Conservation (phyloP, 768 basidiomycete genomes). For the Podaxis pistillaris region DNA sequence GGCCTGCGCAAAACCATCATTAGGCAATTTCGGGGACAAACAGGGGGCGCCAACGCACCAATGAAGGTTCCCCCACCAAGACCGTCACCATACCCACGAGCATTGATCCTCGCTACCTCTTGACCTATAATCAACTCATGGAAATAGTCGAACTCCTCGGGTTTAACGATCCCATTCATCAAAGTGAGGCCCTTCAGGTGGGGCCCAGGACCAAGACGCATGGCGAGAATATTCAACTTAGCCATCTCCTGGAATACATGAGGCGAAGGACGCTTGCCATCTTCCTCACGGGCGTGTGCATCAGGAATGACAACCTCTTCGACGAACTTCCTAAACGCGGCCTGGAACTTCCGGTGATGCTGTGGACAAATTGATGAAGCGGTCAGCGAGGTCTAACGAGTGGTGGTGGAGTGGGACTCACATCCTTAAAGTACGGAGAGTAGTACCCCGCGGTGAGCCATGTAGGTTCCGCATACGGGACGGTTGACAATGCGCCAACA, state of each 20-base stretch:
- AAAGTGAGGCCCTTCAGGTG: constrained; percentile 77
- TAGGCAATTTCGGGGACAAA: not conserved
- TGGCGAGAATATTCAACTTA: constrained; percentile 43
- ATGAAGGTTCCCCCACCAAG: constrained; percentile 47
- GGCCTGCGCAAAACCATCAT: constrained; percentile 31
- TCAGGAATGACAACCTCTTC: constrained; percentile 65
- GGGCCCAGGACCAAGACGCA: constrained; percentile 85
- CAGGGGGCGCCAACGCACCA: constrained; percentile 18
- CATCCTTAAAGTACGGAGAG: constrained; percentile 71
- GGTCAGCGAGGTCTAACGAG: constrained; percentile 27
- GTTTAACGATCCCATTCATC: constrained; percentile 71
- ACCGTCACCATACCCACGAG: constrained; percentile 79
- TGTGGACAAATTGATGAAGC: constrained; percentile 21
- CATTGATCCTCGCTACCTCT: constrained; percentile 67
- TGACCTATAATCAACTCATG: constrained; percentile 74
- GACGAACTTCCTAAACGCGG: constrained; percentile 63
- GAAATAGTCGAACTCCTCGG: constrained; percentile 84
- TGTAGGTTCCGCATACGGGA: constrained; percentile 87
- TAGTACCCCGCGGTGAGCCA: constrained; percentile 73
- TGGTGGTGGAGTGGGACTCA: constrained; percentile 36
- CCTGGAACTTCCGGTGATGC: constrained; percentile 58
- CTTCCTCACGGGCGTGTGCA: constrained; percentile 64
- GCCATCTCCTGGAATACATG: constrained; percentile 72
- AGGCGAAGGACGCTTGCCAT: constrained; percentile 75
- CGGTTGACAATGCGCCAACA: constrained; percentile 61